These are phyloP conservation scores for Nowakowskiella sp. DNA, from an alignment of 192 early-diverging fungal species.

Conservation along the genomic window DNA sequence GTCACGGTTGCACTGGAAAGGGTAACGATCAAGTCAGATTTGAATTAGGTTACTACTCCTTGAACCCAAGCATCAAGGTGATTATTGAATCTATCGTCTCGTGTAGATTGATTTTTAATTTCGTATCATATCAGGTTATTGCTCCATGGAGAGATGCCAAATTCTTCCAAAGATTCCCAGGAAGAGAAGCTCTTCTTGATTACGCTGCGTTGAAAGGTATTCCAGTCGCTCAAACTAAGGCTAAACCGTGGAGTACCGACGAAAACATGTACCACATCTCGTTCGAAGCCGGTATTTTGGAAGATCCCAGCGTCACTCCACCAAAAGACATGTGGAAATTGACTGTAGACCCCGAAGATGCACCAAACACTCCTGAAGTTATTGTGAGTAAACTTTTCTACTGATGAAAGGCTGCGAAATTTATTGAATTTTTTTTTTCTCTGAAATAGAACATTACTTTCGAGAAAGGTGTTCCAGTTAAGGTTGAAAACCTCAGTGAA, in stretches of 20 bases:
- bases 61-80: constrained; percentile 88
- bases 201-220: constrained; percentile 86
- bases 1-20: constrained; percentile 99
- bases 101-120: too few species aligned
- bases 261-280: constrained; percentile 99
- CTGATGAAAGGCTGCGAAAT: background rate
- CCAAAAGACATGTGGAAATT: constrained; percentile 99
- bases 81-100: too few species aligned
- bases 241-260: constrained; percentile 98
- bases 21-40: constrained; percentile 99
- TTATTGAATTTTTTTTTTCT: background rate
- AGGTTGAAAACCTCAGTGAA: constrained; percentile 78
- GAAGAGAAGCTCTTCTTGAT: constrained; percentile 81
- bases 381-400: constrained; percentile 43
- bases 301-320: constrained; percentile 93
- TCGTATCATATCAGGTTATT: too few species aligned
- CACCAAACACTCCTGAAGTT: constrained; percentile 91
- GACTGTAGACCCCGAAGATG: constrained; percentile 92
- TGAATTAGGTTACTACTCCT: constrained; percentile 95
- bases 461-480: constrained; percentile 76
- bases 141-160: constrained; percentile 92
- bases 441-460: constrained; percentile 65
- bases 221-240: constrained; percentile 89
- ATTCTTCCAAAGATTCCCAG: constrained; percentile 94
- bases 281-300: constrained; percentile 95